Percentiles rank a stretch among this genome's conserved stretches.
phyloP scores from a whole-genome alignment of 2,329 filamentous ascomycete genomes.

The Phoma sp. region DNA sequence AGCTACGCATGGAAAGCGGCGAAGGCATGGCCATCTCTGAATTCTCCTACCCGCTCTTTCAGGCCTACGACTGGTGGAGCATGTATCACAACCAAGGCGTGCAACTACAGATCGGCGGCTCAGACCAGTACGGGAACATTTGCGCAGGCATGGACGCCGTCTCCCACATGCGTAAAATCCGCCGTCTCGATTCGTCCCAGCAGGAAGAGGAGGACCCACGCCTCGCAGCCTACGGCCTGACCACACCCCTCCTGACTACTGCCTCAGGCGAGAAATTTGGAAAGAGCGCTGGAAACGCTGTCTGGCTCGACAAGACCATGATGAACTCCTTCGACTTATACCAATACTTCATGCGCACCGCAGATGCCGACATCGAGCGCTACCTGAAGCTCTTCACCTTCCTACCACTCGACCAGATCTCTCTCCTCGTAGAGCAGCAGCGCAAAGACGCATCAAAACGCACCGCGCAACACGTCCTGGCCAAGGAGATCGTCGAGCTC shows the following conservation, averaged over 20 bases:
- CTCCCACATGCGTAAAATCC: slow-evolving; percentile 69
- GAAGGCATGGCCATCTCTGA: slow-evolving; percentile 95
- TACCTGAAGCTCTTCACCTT: slow-evolving; percentile 93
- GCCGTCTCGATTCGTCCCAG: slow-evolving; percentile 18
- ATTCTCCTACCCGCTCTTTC: slow-evolving; percentile 90
- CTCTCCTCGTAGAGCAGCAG: slow-evolving; percentile 72
- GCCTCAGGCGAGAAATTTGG: slow-evolving; percentile 89
- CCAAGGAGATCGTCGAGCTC: slow-evolving; percentile 80
- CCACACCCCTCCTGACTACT: slow-evolving; percentile 87
- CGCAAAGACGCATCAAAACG: slow-evolving; percentile 72
- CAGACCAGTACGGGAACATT: slow-evolving; percentile 97
- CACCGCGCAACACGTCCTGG: slow-evolving; percentile 81
- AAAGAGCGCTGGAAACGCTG: slow-evolving; percentile 90
- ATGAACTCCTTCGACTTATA: slow-evolving; percentile 88
- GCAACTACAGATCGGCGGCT: slow-evolving; percentile 90
- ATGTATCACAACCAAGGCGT: slow-evolving; percentile 74
- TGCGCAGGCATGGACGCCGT: slow-evolving; percentile 86
- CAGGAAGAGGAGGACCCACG: slow-evolving; percentile 45
- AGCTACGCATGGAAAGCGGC: slow-evolving; percentile 80
- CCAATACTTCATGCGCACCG: slow-evolving; percentile 82
- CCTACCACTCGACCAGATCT: slow-evolving; percentile 74
- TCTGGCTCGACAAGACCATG: slow-evolving; percentile 87
- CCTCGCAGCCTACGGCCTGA: slow-evolving; percentile 77
- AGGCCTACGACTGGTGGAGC: slow-evolving; percentile 97
- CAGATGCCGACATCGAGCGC: slow-evolving; percentile 81